Evolutionary conservation across 768 basidiomycete species (phyloP).

Genomic region (Tricholomella constricta): DNA sequence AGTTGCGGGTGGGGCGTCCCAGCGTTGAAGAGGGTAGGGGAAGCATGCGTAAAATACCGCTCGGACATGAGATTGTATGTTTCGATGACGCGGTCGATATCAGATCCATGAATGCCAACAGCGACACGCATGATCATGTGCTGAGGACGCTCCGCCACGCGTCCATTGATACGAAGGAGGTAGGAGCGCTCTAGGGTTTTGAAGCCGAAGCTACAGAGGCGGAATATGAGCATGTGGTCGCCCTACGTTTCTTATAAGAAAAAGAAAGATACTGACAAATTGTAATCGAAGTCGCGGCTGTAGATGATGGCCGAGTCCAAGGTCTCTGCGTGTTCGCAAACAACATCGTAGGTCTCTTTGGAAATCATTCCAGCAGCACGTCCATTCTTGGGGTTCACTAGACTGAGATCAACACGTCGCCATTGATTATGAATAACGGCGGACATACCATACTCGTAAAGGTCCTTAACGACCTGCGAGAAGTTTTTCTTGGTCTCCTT

Average conservation of each 20-base stretch:
- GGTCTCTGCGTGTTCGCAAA: constrained; percentile 76
- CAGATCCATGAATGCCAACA: constrained; percentile 90
- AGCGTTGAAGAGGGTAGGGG: constrained; percentile 97
- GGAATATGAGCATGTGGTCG: not conserved
- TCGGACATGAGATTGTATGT: constrained; percentile 98
- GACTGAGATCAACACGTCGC: not conserved
- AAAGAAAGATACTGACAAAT: constrained; percentile 60
- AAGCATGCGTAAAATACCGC: constrained; percentile 97
- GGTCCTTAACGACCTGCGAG: constrained; percentile 86
- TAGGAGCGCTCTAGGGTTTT: constrained; percentile 99
- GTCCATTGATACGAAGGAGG: constrained; percentile 90
- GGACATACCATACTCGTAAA: constrained; percentile 80
- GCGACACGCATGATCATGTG: constrained; percentile 99
- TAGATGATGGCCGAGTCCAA: constrained; percentile 97
- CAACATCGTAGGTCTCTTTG: constrained; percentile 77
- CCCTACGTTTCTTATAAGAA: too few relatives aligned
- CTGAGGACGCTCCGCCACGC: constrained; percentile 95
- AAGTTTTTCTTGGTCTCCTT: constrained; percentile 99
- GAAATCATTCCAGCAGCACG: constrained; percentile 89
- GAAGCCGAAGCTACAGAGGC: constrained; percentile 83
- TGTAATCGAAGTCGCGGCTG: constrained; percentile 97
- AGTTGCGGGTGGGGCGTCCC: constrained; percentile 96
- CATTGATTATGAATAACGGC: not conserved
- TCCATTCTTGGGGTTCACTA: constrained; percentile 96
- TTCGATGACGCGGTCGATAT: constrained; percentile 87